Conservation (phyloP, 306 rosid species). For the Vicia faba region DNA sequence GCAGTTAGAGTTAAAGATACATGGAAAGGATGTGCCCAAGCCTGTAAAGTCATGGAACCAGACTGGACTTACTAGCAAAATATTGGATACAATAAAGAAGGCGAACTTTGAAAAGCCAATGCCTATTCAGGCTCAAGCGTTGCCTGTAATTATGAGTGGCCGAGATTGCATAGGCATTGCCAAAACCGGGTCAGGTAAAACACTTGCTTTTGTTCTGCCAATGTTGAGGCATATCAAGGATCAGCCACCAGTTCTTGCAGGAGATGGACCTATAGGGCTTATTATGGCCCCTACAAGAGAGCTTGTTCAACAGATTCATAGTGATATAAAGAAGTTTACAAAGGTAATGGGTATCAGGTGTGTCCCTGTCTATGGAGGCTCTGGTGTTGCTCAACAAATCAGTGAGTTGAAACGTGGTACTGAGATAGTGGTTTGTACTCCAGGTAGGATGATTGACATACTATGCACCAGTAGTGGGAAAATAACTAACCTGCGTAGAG, state of each 20-base stretch:
- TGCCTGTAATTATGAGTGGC: conserved; percentile 91
- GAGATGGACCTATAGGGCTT: conserved; percentile 97
- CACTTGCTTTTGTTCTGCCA: conserved; percentile 92
- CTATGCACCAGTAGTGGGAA: conserved; percentile 93
- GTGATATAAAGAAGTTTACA: conserved; percentile 80
- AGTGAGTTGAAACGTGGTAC: conserved; percentile 96
- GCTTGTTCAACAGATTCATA: conserved; percentile 94
- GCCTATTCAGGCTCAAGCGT: conserved; percentile 95
- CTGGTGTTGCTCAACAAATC: conserved; percentile 98
- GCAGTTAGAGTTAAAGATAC: conserved; percentile 85
- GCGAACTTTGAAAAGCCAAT: conserved; percentile 79
- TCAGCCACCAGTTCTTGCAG: conserved; percentile 86
- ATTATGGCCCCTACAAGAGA: conserved; percentile 97
- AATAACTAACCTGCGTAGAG: conserved; percentile 88
- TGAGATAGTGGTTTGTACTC: conserved; percentile 97
- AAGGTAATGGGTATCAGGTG: conserved; percentile 77
- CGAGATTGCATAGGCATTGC: conserved; percentile 95
- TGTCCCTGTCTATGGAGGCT: conserved; percentile 96
- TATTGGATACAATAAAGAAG: conserved; percentile 84
- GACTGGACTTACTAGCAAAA: conserved; percentile 90
- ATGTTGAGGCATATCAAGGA: conserved; percentile 99
- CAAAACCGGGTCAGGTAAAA: conserved; percentile 98
- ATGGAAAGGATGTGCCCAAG: conserved; percentile 96
- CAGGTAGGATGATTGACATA: conserved; percentile 98
- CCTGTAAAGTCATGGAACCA: conserved; percentile 91